phyloP scores from a whole-genome alignment of 192 early-diverging fungal species.

The Backusella parvicylindrica region DNA sequence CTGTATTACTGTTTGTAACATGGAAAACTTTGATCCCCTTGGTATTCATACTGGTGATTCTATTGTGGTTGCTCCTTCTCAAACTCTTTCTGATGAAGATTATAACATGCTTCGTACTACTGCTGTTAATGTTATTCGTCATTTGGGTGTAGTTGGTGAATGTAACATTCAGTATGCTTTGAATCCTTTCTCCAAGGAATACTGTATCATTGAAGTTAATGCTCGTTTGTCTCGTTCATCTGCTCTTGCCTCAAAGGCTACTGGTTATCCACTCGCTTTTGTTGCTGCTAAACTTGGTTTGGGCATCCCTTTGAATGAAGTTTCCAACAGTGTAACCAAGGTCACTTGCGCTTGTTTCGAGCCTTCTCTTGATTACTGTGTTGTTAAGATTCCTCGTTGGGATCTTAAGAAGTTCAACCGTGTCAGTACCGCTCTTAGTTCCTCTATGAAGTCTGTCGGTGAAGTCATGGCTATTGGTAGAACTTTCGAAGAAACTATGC shows the following conservation, averaged over 20 bases:
- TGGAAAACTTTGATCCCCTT: constrained; percentile 99
- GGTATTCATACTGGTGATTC: constrained; percentile 99
- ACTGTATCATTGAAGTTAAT: constrained; percentile 98
- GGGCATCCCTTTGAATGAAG: constrained; percentile 87
- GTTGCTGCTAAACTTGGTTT: constrained; percentile 97
- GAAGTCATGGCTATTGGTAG: constrained; percentile 99
- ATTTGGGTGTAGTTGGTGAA: constrained; percentile 98
- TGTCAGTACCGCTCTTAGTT: constrained; percentile 85
- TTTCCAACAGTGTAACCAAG: constrained; percentile 94
- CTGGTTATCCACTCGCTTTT: constrained; percentile 98
- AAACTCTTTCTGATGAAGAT: constrained; percentile 96
- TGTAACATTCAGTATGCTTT: constrained; percentile 99
- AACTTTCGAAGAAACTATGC: constrained; percentile 98
- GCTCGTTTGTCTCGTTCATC: constrained; percentile 88
- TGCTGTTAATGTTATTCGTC: constrained; percentile 95
- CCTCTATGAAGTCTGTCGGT: constrained; percentile 96
- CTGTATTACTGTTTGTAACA: constrained; percentile 99
- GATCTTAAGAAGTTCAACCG: constrained; percentile 96
- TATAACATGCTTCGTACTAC: constrained; percentile 98
- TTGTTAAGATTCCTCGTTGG: constrained; percentile 86
- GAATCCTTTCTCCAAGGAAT: constrained; percentile 92
- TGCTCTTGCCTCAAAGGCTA: constrained; percentile 96
- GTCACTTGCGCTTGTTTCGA: constrained; percentile 97
- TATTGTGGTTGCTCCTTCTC: constrained; percentile 96
- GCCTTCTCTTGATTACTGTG: constrained; percentile 91